Percentiles rank a stretch among this genome's conserved stretches.
Evolutionary conservation across 768 basidiomycete species (phyloP).

Genomic region (Wakefieldia striispora): DNA sequence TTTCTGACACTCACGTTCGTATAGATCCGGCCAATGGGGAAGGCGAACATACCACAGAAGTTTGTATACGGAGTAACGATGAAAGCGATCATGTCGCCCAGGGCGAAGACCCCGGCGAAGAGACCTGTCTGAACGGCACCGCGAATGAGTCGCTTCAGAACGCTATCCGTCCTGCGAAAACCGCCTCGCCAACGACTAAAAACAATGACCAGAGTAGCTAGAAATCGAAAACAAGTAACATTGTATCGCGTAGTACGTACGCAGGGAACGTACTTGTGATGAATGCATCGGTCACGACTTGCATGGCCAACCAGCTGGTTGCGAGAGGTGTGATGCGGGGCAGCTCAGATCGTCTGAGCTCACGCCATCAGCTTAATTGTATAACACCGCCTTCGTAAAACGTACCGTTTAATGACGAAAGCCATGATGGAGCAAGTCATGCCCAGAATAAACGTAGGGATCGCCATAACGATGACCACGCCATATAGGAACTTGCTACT

Average conservation of each 20-base stretch:
- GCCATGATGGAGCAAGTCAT: conserved; percentile 42
- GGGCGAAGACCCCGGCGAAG: conserved; percentile 49
- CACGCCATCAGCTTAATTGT: no score
- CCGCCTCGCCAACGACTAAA: conserved; percentile 48
- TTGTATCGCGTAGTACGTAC: no score
- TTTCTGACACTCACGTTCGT: conserved; percentile 40
- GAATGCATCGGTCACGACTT: conserved; percentile 40
- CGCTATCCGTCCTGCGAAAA: conserved; percentile 49
- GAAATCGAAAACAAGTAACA: background rate
- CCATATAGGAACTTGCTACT: conserved; percentile 25
- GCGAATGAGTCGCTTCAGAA: conserved; percentile 52
- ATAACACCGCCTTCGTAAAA: background rate
- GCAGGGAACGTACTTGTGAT: conserved; percentile 37
- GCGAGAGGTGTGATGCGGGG: no score
- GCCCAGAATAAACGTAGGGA: conserved; percentile 43
- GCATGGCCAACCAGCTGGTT: conserved; percentile 47
- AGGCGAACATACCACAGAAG: conserved; percentile 37
- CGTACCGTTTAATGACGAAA: conserved; percentile 35
- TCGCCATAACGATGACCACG: conserved; percentile 37
- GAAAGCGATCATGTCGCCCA: conserved; percentile 46
- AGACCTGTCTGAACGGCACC: conserved; percentile 55
- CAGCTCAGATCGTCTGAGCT: conserved; percentile 41
- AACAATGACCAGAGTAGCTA: conserved; percentile 27
- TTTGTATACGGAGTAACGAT: conserved; percentile 26
- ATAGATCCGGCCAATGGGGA: conserved; percentile 42